Evolutionary conservation across 345 rosid species (phyloP).

Genomic region (Dimocarpus longan): DNA sequence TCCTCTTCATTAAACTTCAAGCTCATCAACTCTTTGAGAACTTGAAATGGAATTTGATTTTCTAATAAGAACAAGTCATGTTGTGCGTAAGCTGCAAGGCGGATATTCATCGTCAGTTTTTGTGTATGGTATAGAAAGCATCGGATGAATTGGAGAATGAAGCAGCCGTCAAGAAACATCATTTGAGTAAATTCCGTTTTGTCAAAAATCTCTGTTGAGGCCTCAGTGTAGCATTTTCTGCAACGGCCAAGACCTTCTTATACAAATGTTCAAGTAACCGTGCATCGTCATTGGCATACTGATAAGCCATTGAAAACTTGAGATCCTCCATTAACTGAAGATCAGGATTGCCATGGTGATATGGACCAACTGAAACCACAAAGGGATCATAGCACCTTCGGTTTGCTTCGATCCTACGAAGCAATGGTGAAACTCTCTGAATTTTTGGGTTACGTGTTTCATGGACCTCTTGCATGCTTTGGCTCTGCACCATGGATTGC

Average conservation of each 20-base stretch:
- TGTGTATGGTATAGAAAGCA: neutral
- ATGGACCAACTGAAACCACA: constrained; percentile 25
- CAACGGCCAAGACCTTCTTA: constrained; percentile 4
- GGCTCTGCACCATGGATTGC: too few relatives aligned
- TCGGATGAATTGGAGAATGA: neutral
- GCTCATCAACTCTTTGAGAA: constrained; percentile 13
- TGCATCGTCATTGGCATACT: too few relatives aligned
- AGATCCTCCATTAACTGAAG: neutral
- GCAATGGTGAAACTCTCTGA: constrained; percentile 6
- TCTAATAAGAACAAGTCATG: constrained; percentile 31
- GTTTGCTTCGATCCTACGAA: neutral
- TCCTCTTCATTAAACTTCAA: neutral
- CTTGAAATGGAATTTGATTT: constrained; percentile 27
- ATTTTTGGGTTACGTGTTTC: neutral
- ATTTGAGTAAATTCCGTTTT: constrained; percentile 18
- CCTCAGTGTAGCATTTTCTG: too few relatives aligned
- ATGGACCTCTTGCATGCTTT: too few relatives aligned
- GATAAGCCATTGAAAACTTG: too few relatives aligned
- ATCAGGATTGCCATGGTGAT: constrained; percentile 16
- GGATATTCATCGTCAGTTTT: neutral
- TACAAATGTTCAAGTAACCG: too few relatives aligned
- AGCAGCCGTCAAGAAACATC: constrained; percentile 10
- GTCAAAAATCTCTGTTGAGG: neutral
- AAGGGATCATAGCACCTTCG: constrained; percentile 19
- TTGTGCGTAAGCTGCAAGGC: neutral